Base-by-base conservation (phyloP, 1,284 basidiomycete genomes). In the Boletus sp. region DNA sequence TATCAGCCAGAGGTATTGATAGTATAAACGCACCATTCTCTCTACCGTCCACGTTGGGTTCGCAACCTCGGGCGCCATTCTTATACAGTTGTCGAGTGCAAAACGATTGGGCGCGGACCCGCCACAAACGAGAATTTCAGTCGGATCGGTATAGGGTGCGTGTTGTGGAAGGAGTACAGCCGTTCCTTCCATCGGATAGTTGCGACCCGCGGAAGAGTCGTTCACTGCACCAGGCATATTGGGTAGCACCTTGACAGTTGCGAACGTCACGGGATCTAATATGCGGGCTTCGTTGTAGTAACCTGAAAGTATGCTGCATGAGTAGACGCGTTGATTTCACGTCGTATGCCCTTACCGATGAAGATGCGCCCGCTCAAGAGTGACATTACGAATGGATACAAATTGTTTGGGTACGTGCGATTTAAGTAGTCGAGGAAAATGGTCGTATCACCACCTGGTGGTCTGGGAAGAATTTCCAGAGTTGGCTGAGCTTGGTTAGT, bases 231-330 rank as follows among this genome's bases (percentile, higher is more conserved):
- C 84, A 2, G 90, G 88, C 48, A 88, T 78, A 53, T 86, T 82
- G 5, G 87, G 87, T 2, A 91, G 67, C 9, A 72, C 66, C 5
- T 65, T 68, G 45, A 79, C 63, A 1, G 86, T 88, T 17, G 72
- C 63, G 54, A 88, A 85, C 0, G 77, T 84, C 5, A 62, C 67
- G 0, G 82, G 78, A 51, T 89, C 75, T 13, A 88, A 70, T 50
- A 88, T 77, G 14, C 86, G 78, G 0, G 87, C 87, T 63, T 89
- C 82, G 55, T 89, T 88, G 68, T 81, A 88, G 59, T 88, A 88
- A 2, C 76, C 82, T 84, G 48, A 33, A 38, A 8, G 22, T 30
- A 29, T 23, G 3, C n/a, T 4, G 35, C 22, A 44, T 37, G 4
- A 27, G 14, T 25, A 46, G 47, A 47, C n/a, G 54, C 10, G 17